Evolutionary conservation across 2,329 filamentous ascomycete genomes (phyloP).

Genomic region (Zymoseptoria pseudotritici): DNA sequence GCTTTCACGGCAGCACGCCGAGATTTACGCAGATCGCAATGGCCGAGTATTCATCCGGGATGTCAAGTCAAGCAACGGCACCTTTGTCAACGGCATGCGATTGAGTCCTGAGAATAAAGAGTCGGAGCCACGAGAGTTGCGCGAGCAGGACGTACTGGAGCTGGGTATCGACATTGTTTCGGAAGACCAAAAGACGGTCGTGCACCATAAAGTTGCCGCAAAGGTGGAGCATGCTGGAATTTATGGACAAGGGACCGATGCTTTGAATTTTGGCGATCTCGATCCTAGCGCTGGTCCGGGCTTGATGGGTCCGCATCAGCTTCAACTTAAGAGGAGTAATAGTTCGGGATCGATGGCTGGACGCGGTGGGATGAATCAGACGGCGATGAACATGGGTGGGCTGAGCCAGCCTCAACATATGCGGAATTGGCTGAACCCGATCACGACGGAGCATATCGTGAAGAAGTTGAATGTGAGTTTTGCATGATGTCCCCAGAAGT

Average conservation of each 20-base stretch:
- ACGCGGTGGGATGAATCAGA: conserved; percentile 48
- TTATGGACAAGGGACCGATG: conserved; percentile 64
- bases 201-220: conserved; percentile 95
- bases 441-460: conserved; percentile 90
- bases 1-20: conserved; percentile 88
- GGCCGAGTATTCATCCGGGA: conserved; percentile 88
- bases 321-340: conserved; percentile 52
- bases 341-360: conserved; percentile 49
- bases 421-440: conserved; percentile 78
- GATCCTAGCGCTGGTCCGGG: conserved; percentile 67
- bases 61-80: conserved; percentile 97
- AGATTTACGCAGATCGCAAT: conserved; percentile 77
- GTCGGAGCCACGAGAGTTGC: conserved; percentile 88
- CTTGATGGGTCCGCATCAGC: conserved; percentile 56
- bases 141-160: conserved; percentile 85
- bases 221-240: conserved; percentile 94
- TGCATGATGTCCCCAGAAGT: not conserved
- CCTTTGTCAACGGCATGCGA: conserved; percentile 88
- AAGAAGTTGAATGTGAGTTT: conserved; percentile 71
- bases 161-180: conserved; percentile 97
- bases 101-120: conserved; percentile 91
- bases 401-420: conserved; percentile 66
- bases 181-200: conserved; percentile 96
- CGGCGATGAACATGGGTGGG: conserved; percentile 46
- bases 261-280: conserved; percentile 86